Evolutionary conservation across 1,139 yeast genomes (phyloP).

Genomic region (Yamadazyma diddensiae): DNA sequence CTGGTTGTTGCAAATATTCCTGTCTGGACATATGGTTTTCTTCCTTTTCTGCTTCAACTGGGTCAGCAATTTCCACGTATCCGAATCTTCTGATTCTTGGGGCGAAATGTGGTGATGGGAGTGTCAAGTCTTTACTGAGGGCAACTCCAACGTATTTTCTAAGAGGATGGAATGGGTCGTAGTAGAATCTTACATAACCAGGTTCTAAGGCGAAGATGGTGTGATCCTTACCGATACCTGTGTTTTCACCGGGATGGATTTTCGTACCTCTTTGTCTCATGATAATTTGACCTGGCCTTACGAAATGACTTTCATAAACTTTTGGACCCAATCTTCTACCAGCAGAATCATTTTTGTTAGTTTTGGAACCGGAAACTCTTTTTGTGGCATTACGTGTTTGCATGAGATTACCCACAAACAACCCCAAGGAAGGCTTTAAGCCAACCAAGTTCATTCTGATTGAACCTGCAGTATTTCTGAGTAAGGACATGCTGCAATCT

Average conservation of each 20-base stretch:
- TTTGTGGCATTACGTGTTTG: slow-evolving; percentile 85
- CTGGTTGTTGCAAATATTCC: slow-evolving; percentile 57
- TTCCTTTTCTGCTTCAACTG: slow-evolving; percentile 53
- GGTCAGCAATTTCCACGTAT: slow-evolving; percentile 51
- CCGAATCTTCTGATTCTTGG: slow-evolving; percentile 90
- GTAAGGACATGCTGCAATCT: slow-evolving; percentile 5
- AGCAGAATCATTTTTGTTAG: slow-evolving; percentile 90
- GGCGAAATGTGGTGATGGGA: slow-evolving; percentile 87
- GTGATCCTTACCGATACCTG: slow-evolving; percentile 89
- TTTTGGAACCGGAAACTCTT: slow-evolving; percentile 89
- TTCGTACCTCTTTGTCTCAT: slow-evolving; percentile 97
- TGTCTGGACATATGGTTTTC: slow-evolving; percentile 58
- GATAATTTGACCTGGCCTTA: slow-evolving; percentile 79
- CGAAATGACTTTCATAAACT: slow-evolving; percentile 68
- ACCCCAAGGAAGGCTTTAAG: no score
- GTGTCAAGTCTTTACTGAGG: slow-evolving; percentile 53
- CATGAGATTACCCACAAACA: no score
- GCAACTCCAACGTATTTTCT: slow-evolving; percentile 91
- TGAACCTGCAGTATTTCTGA: slow-evolving; percentile 3
- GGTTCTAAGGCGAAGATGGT: slow-evolving; percentile 90
- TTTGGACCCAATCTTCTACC: slow-evolving; percentile 95
- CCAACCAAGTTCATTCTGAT: no score
- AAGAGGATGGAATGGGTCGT: slow-evolving; percentile 96
- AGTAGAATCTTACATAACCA: slow-evolving; percentile 85
- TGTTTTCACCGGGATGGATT: slow-evolving; percentile 93